Evolutionary conservation across 305 asterid genomes (phyloP), one percentile per base, ranked within the genome.

Genomic region (Caryopteris hybrid): DNA sequence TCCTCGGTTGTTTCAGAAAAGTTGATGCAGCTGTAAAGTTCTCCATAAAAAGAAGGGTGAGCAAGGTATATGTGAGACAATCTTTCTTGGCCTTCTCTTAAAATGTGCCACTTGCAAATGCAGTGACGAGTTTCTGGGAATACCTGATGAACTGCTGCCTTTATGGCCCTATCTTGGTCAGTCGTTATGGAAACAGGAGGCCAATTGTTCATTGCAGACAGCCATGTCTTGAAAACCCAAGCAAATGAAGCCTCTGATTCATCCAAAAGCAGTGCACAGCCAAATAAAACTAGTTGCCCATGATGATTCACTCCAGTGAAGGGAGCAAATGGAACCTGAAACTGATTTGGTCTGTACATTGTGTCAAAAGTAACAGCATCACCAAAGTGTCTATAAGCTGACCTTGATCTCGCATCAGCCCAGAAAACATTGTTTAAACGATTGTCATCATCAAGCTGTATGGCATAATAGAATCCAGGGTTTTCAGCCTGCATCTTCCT

Each of bases 71-170:
- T n/a, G 69, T 81, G 92, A 76, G 86, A 80, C 81, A 88, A 74
- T 70, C 96, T 83, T 80, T 91, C 97, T 76, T 88, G 96, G 72
- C 97, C 97, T 80, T 91, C 97, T 77, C 95, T 79, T 83, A 91
- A 78, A 69, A 90, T 82, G 70, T 90, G 88, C 96, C 96, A 88
- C 76, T 84, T 90, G 77, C 93, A 84, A 74, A 90, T 85, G 82
- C 96, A 88, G 74, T 90, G 97, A 42, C 95, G 89, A 64, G 92
- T 81, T 77, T 76, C 76, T 4, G 96, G 97, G 63, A 90, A 81
- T 38, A 86, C 96, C 75, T 79, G 88, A 63, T 60, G 79, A 45
- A 88, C 85, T 43, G 96, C 96, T 53, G 84, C 82, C 77, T 88
- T 82, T 41, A 90, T 90, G 72, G 86, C 96, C 73, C 91, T 82